A percentile compares a stretch with the other conserved stretches of the same genome.
These are phyloP conservation scores for Beta macrorhiza DNA, from an alignment of 179 eudicot species.

Conservation along the genomic window DNA sequence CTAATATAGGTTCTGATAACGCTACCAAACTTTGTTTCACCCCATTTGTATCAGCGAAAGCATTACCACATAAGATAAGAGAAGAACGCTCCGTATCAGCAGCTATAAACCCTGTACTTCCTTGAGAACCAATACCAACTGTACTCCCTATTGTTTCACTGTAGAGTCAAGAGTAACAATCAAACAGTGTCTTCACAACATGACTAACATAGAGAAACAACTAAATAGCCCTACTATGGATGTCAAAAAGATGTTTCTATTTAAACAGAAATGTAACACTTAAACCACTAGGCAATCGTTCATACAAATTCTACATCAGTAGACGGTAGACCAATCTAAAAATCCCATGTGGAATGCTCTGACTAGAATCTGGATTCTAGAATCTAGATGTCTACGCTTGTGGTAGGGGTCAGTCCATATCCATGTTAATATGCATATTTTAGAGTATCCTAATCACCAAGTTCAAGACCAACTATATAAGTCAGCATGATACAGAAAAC, in stretches of 20 bases:
- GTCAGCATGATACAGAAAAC: background rate
- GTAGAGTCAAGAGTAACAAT: conserved; percentile 9
- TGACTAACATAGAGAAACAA: background rate
- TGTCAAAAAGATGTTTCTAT: background rate
- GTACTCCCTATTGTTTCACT: conserved; percentile 18
- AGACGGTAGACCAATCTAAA: background rate
- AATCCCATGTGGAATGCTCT: background rate
- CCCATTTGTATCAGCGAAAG: conserved; percentile 17
- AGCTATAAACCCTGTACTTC: conserved; percentile 9
- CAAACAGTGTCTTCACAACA: background rate
- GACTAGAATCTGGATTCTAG: no score
- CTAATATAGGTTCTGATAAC: conserved; percentile 17
- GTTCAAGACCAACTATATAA: background rate
- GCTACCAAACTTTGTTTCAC: conserved; percentile 16
- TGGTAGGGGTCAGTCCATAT: background rate
- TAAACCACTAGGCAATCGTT: background rate
- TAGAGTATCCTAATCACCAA: background rate
- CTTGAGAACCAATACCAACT: conserved; percentile 5
- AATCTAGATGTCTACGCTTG: background rate
- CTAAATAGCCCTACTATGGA: background rate
- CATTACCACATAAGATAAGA: conserved; percentile 17
- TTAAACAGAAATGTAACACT: background rate
- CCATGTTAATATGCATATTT: background rate
- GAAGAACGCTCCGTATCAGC: conserved; percentile 22
- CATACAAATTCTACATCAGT: background rate